Base-by-base conservation (phyloP, 1,284 basidiomycete species). In the Rhodotorula sp. region DNA sequence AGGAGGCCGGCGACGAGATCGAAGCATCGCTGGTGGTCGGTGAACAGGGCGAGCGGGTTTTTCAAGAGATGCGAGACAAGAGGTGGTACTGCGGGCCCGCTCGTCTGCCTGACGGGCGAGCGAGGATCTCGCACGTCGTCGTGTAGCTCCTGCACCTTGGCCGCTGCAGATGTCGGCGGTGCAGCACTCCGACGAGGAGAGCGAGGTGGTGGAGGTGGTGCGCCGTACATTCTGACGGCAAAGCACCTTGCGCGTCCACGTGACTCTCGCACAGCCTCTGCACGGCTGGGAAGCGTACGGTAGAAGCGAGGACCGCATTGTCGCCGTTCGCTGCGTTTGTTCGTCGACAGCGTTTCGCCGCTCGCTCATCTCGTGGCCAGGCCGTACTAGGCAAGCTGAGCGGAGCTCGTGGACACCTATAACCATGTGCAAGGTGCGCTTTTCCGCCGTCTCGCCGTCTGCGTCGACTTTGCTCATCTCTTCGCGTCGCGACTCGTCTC, bases 1-100 rank as follows among this genome's bases (percentile, higher is more conserved):
- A 92, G 85, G 16, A 45, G 45, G 0, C 44, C 23, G 2, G 70
- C 73, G 34, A 70, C 55, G 23, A 54, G 25, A 54, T 44, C 56
- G 59, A 50, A 71, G n/a, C 54, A 67, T 17, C 68, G 53, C 27
- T 34, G 19, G 27, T 63, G 61, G 23, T 67, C 61, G 46, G 58
- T 57, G 7, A 58, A n/a, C 7, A 71, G 48, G 17, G 60, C 61
- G n/a, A 46, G n/a, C 41, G 66, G 66, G 46, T 67, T 25, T 17
- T 13, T 3, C 25, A 44, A 2, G 9, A 63, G 54, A 27, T 50
- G 34, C 46, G 13, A 14, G 23, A 41, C 5, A 25, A 50, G 50
- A 8, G 46, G 42, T 2, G 45, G 46, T 34, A 27, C n/a, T 21
- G 57, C 7, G 10, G 57, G 23, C 34, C 34, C 34, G 34, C 34